phyloP scores from a whole-genome alignment of 2,329 filamentous ascomycete species.

The Cryphonectria parasitica region DNA sequence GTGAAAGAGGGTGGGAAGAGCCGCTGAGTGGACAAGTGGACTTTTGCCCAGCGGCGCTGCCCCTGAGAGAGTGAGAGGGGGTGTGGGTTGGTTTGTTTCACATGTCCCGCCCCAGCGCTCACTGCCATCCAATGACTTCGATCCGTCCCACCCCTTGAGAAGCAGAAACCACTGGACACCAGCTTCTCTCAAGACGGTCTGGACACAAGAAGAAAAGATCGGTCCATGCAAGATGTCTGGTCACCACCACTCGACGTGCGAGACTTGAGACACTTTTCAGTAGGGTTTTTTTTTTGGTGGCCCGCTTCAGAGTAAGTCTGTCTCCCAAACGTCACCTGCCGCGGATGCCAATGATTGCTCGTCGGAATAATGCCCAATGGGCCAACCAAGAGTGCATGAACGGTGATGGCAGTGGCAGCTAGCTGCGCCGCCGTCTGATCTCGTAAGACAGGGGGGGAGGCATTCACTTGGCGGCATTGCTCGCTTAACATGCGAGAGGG shows the following conservation, averaged over 20 bases:
- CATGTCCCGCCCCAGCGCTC: not conserved
- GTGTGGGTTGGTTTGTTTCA: conserved; percentile 16
- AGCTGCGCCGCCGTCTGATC: conserved; percentile 10
- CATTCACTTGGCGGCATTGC: not conserved
- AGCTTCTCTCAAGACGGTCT: not conserved
- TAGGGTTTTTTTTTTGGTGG: not conserved
- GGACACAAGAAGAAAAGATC: not conserved
- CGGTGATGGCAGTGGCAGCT: conserved; percentile 1
- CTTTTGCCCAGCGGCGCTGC: conserved; percentile 3
- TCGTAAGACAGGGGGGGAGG: not conserved
- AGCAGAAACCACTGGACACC: conserved; percentile 10
- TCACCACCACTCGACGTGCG: not conserved
- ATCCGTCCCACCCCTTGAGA: not conserved
- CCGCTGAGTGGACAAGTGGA: conserved; percentile 1
- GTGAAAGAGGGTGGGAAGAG: conserved; percentile 1
- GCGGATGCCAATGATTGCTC: not conserved
- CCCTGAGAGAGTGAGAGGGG: conserved; percentile 7
- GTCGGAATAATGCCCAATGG: not conserved
- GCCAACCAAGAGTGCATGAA: not conserved
- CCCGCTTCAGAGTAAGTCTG: not conserved
- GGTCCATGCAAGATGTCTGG: not conserved
- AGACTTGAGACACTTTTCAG: not conserved
- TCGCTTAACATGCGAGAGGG: not conserved
- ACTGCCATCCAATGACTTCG: conserved; percentile 14
- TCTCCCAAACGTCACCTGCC: not conserved